Percentiles rank a stretch among this genome's conserved stretches.
Conservation (phyloP, 352 stramenopile species). For the Pythium pyrilobum region DNA sequence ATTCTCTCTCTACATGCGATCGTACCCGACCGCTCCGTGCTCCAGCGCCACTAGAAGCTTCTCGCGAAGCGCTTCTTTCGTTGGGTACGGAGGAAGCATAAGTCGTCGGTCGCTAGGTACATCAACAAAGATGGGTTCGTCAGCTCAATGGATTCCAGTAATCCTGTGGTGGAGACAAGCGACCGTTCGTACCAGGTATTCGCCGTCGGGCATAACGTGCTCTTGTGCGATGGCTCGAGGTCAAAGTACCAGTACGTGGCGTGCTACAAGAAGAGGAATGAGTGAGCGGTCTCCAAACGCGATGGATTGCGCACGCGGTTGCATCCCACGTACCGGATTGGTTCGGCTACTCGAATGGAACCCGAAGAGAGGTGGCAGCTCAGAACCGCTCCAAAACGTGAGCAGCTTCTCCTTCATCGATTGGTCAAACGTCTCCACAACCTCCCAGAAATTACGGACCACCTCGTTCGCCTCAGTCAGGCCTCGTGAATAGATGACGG, state of each 20-base stretch:
- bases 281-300: background rate
- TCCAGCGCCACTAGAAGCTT: constrained; percentile 60
- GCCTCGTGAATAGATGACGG: constrained; percentile 51
- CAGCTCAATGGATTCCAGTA: background rate
- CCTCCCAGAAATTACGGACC: constrained; percentile 56
- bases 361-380: constrained; percentile 62
- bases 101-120: constrained; percentile 52
- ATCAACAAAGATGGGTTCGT: background rate
- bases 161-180: background rate
- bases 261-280: constrained; percentile 26
- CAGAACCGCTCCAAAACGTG: constrained; percentile 75
- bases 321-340: constrained; percentile 37
- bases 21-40: constrained; percentile 63
- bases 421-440: constrained; percentile 60
- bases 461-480: constrained; percentile 35
- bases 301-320: background rate
- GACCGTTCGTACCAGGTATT: constrained; percentile 58
- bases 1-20: constrained; percentile 59
- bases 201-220: constrained; percentile 51
- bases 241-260: constrained; percentile 65
- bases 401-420: constrained; percentile 43
- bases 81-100: constrained; percentile 63
- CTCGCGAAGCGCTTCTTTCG: constrained; percentile 39
- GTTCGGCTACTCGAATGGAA: constrained; percentile 53
- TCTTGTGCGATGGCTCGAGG: constrained; percentile 42